These are phyloP conservation scores for Corniculantispora saksenae DNA, from an alignment of 2,329 filamentous ascomycete genomes.

Conservation along the genomic window DNA sequence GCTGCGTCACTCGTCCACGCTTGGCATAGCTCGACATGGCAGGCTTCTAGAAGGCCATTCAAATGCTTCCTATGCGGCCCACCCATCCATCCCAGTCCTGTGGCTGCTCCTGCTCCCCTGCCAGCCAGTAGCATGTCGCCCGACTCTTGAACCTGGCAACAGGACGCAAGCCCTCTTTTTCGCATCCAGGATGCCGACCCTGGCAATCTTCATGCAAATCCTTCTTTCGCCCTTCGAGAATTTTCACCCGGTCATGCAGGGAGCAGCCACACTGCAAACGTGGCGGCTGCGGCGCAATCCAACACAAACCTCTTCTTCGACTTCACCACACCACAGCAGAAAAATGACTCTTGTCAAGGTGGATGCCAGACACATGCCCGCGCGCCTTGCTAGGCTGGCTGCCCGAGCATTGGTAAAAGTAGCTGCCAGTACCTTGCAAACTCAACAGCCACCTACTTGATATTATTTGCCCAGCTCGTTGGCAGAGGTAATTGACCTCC, in stretches of 20 bases:
- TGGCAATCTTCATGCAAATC: conserved; percentile 9
- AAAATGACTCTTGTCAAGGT: background rate
- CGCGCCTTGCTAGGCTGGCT: background rate
- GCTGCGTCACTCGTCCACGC: conserved; percentile 26
- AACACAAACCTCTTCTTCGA: background rate
- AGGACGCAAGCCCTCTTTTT: conserved; percentile 6
- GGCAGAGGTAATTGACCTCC: background rate
- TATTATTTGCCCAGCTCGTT: background rate
- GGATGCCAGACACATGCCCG: background rate
- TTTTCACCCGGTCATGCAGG: background rate
- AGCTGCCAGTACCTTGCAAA: background rate
- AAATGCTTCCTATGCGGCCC: conserved; percentile 14
- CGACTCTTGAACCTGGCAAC: background rate
- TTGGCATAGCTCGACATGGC: conserved; percentile 34
- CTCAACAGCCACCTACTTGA: background rate
- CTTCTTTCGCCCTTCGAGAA: conserved; percentile 8
- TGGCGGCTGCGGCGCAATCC: background rate
- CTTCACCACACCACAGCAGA: background rate
- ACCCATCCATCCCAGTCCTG: conserved; percentile 11
- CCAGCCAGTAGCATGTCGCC: conserved; percentile 1
- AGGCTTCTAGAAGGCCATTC: conserved; percentile 40
- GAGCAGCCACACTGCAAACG: background rate
- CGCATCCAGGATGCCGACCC: conserved; percentile 3
- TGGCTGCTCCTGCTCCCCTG: background rate
- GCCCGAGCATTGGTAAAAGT: background rate